Evolutionary conservation across 2,329 filamentous ascomycete genomes (phyloP).

Genomic region (Fonsecaea multimorphosa): DNA sequence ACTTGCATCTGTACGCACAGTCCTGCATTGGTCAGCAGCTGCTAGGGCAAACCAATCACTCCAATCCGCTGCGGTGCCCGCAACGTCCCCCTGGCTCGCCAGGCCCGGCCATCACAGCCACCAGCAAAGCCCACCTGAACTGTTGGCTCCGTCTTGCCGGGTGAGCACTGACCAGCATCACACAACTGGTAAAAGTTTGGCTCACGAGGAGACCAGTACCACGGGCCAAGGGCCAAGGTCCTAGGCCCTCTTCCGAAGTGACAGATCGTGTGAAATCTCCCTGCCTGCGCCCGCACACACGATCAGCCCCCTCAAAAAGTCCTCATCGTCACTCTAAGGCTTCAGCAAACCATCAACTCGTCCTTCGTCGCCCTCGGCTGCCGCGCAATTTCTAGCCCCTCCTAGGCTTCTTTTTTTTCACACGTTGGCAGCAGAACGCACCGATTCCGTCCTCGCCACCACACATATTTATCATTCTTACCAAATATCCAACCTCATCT

Average conservation of each 20-base stretch:
- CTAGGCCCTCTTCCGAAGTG: background rate
- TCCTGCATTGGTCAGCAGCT: constrained; percentile 23
- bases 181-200: constrained; percentile 10
- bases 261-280: constrained; percentile 5
- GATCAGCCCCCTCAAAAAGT: constrained; percentile 2
- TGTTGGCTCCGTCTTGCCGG: constrained; percentile 16
- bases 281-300: background rate
- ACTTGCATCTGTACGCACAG: background rate
- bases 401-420: background rate
- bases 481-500: constrained; percentile 9
- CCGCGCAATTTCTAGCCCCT: constrained; percentile 4
- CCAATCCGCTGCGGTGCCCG: constrained; percentile 14
- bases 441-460: constrained; percentile 11
- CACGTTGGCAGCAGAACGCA: background rate
- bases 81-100: constrained; percentile 2
- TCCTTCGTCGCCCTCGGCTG: background rate
- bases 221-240: background rate
- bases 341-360: background rate
- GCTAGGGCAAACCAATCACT: background rate
- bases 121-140: constrained; percentile 7
- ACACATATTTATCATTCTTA: constrained; percentile 18
- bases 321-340: constrained; percentile 3
- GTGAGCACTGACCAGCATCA: constrained; percentile 5
- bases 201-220: constrained; percentile 11
- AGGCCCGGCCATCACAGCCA: constrained; percentile 11